phyloP scores from a whole-genome alignment of 2,329 filamentous ascomycete genomes.

The Epichloe festucae region DNA sequence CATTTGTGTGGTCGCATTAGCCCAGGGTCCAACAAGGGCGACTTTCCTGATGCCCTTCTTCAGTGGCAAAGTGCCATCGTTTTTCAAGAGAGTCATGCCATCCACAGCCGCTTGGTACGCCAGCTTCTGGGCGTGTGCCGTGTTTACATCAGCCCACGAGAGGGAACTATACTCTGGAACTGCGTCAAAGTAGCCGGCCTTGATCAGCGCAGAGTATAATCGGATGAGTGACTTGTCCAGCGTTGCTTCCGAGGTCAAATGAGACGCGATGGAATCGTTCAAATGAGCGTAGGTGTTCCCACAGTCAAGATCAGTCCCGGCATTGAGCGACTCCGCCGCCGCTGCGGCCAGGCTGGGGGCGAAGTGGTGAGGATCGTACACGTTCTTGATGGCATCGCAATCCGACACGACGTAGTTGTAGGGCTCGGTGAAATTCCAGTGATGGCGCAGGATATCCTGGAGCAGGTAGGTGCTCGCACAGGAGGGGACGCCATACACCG shows the following conservation, averaged over 20 bases:
- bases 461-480: slow-evolving; percentile 52
- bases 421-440: slow-evolving; percentile 50
- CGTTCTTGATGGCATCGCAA: slow-evolving; percentile 49
- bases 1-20: slow-evolving; percentile 23
- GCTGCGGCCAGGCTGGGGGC: slow-evolving; percentile 22
- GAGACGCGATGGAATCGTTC: slow-evolving; percentile 22
- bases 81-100: slow-evolving; percentile 39
- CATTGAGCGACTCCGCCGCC: slow-evolving; percentile 19
- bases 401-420: slow-evolving; percentile 53
- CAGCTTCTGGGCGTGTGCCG: slow-evolving; percentile 37
- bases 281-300: slow-evolving; percentile 13
- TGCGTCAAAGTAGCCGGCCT: slow-evolving; percentile 44
- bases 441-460: slow-evolving; percentile 47
- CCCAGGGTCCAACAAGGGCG: slow-evolving; percentile 23
- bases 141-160: slow-evolving; percentile 41
- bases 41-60: slow-evolving; percentile 10
- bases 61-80: slow-evolving; percentile 37
- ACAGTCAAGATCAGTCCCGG: slow-evolving; percentile 17
- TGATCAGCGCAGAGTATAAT: slow-evolving; percentile 40
- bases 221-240: slow-evolving; percentile 18
- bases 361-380: slow-evolving; percentile 33
- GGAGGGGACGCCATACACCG: slow-evolving; percentile 51
- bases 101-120: slow-evolving; percentile 40
- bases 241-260: slow-evolving; percentile 1
- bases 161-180: slow-evolving; percentile 37